Conservation (phyloP, 768 basidiomycete species). For the Amanita subjunquillea region DNA sequence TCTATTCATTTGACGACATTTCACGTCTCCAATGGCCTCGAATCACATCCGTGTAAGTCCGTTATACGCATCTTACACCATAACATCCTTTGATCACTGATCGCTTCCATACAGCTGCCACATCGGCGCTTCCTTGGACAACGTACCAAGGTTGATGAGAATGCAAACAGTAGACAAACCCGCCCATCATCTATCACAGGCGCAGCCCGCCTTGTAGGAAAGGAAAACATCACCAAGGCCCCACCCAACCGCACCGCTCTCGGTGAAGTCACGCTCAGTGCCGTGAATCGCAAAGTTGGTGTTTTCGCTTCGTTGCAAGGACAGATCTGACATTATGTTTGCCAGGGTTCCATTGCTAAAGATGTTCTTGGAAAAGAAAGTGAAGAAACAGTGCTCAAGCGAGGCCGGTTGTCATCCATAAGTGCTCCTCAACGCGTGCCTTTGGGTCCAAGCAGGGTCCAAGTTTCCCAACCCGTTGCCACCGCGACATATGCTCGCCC, state of each 20-base stretch:
- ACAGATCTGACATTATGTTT: background rate
- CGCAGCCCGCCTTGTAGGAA: conserved; percentile 39
- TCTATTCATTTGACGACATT: conserved; percentile 9
- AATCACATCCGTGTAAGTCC: conserved; percentile 48
- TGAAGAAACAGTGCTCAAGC: conserved; percentile 53
- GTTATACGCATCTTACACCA: conserved; percentile 6
- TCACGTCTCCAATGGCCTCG: conserved; percentile 40
- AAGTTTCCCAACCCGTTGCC: conserved; percentile 24
- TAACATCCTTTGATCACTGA: background rate
- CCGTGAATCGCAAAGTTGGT: conserved; percentile 69
- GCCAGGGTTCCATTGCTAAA: conserved; percentile 39
- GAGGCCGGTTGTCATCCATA: conserved; percentile 56
- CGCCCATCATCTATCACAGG: conserved; percentile 49
- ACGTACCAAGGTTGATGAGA: conserved; percentile 70
- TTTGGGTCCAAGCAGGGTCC: conserved; percentile 46
- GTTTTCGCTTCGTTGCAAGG: conserved; percentile 3
- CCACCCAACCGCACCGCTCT: conserved; percentile 61
- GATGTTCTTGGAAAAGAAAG: conserved; percentile 49
- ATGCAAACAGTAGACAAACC: conserved; percentile 57
- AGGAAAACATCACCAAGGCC: conserved; percentile 44
- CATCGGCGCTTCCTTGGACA: conserved; percentile 58
- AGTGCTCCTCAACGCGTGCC: conserved; percentile 62
- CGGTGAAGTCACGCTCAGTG: conserved; percentile 71
- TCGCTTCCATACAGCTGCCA: conserved; percentile 35
- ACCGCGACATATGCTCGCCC: conserved; percentile 29